These are phyloP conservation scores for Plasmodium cynomolgi DNA, from an alignment of 169 alveolate genomes.

Conservation along the genomic window DNA sequence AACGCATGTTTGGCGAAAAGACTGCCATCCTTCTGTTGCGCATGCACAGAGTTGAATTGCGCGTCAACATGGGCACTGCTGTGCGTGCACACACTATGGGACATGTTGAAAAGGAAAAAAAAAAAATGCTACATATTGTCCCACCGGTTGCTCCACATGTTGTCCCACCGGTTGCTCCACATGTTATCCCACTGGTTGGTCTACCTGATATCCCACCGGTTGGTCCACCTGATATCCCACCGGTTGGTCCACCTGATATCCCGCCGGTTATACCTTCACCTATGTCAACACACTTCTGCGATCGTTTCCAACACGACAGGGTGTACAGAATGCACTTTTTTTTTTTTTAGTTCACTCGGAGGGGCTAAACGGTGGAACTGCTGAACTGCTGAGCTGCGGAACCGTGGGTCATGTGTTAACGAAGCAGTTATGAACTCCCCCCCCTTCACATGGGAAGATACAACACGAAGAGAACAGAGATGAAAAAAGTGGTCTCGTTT, in stretches of 20 bases:
- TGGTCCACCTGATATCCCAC: too few relatives aligned
- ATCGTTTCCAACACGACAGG: neutral
- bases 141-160: neutral
- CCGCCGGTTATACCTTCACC: neutral
- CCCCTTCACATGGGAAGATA: neutral
- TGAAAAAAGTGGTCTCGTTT: conserved; percentile 41
- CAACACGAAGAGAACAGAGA: conserved; percentile 5
- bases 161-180: neutral
- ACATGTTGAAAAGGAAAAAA: neutral
- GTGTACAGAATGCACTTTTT: neutral
- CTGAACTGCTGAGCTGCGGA: neutral
- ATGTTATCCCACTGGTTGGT: too few relatives aligned
- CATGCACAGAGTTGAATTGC: neutral
- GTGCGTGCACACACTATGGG: neutral
- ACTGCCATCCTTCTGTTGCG: neutral
- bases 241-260: neutral
- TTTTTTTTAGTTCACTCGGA: neutral
- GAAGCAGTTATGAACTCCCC: neutral
- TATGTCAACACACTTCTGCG: neutral
- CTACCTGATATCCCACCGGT: neutral
- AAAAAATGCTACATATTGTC: neutral
- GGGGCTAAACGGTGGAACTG: neutral
- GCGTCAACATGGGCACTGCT: neutral
- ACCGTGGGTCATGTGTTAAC: neutral
- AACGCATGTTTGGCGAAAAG: neutral